Base-by-base conservation (phyloP, 148 eudicot species). In the Simmondsia chinensis region DNA sequence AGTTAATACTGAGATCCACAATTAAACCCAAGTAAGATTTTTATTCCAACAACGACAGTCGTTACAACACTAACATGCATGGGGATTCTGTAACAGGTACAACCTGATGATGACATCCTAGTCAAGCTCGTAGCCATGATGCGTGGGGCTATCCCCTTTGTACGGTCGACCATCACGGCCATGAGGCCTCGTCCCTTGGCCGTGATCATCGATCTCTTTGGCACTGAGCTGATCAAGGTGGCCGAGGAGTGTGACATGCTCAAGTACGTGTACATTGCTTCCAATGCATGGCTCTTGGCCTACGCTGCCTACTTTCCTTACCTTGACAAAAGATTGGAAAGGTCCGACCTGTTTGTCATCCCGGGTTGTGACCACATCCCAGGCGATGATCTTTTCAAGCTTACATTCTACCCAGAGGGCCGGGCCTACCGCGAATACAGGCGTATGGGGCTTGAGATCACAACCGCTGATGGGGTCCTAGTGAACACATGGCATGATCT, bases 361-460 rank as follows among this genome's bases (percentile, higher is more conserved):
- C 84, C 84, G 1, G 84, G 81, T 2, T 71, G 84, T 48, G 51
- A 47, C 7, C 52, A 76, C 4, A 26, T 73, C 4, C 55, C 36
- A 0, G 50, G 54, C 8, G 69, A 52, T 0, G 79, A 71, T 40
- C 26, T 77, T 12, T 24, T 46, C 0, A 50, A 59, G 4, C 20
- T 29, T 9, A 39, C 57, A 3, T 28, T 26, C 7, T 5, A 49
- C 43, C 38, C 61, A 2, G 41, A 36, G 10, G 24, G 36, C 2
- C 54, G 26, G 23, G 10, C 23, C 17, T 43, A 60, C 13, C 11
- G 19, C 0, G 61, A 56, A 36, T 64, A 43, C n/a, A 39, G 48
- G 9, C 57, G 46, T 6, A 20, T 60, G 4, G 65, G 61, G 14
- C 20, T 7, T 0, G 58, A 50, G 28, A 54, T 33, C 2, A 53